These are phyloP conservation scores for Candida odintsovae DNA, from an alignment of 805 yeast species.

Conservation along the genomic window DNA sequence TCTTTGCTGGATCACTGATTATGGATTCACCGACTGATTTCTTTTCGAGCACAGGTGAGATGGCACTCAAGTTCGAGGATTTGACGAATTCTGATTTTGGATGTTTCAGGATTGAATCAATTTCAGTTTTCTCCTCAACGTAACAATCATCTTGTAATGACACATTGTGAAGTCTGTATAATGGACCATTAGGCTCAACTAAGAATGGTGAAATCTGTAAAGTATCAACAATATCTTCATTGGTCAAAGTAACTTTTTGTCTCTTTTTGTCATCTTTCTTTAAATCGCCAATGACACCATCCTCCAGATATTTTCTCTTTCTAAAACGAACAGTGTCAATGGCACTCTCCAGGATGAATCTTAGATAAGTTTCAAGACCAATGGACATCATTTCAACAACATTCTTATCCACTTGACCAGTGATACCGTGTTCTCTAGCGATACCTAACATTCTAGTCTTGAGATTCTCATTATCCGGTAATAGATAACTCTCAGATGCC, in stretches of 20 bases:
- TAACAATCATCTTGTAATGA: slow-evolving; percentile 48
- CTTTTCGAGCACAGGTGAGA: slow-evolving; percentile 3
- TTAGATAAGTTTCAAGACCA: slow-evolving; percentile 81
- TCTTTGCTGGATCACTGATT: neutral
- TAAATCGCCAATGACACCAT: slow-evolving; percentile 14
- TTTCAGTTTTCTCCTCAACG: slow-evolving; percentile 19
- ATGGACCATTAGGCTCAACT: slow-evolving; percentile 62
- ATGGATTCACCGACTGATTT: neutral
- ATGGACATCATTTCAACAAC: slow-evolving; percentile 70
- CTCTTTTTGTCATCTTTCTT: slow-evolving; percentile 3
- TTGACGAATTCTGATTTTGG: slow-evolving; percentile 8
- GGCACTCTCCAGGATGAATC: slow-evolving; percentile 65
- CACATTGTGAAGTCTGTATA: slow-evolving; percentile 41
- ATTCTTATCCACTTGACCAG: slow-evolving; percentile 73
- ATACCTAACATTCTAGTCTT: slow-evolving; percentile 70
- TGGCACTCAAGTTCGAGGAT: neutral
- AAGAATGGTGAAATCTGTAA: slow-evolving; percentile 60
- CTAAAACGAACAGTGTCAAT: slow-evolving; percentile 67
- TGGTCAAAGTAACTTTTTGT: slow-evolving; percentile 41
- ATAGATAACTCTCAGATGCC: slow-evolving; percentile 67
- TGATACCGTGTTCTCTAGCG: slow-evolving; percentile 83
- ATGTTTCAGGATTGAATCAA: slow-evolving; percentile 15
- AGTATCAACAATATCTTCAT: slow-evolving; percentile 64
- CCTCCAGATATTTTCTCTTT: slow-evolving; percentile 36
- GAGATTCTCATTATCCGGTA: slow-evolving; percentile 74